A percentile compares a stretch with the other conserved stretches of the same genome.
Evolutionary conservation across 352 stramenopile genomes (phyloP).

Genomic region (Phytophthora vignae): DNA sequence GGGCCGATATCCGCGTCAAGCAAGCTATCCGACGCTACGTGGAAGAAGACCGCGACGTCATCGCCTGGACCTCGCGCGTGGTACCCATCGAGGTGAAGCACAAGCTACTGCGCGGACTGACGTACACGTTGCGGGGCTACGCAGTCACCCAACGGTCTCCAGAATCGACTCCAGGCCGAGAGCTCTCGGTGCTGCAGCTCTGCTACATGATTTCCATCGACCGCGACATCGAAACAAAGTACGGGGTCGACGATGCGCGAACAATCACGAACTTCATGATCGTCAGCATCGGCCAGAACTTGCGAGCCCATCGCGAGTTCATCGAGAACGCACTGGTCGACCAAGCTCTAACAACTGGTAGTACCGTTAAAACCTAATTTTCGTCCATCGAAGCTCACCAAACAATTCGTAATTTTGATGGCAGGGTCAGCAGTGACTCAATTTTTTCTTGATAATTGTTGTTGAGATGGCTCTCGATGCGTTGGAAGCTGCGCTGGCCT

Average conservation of each 20-base stretch:
- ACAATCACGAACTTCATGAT: conserved; percentile 31
- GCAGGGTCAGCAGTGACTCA: no score
- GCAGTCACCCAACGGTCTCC: conserved; percentile 36
- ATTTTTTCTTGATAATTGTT: not conserved
- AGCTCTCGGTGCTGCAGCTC: conserved; percentile 17
- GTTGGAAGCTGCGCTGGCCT: conserved; percentile 17
- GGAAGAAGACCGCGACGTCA: conserved; percentile 49
- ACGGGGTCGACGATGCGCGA: conserved; percentile 1
- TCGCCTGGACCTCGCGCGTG: conserved; percentile 41
- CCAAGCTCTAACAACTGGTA: not conserved
- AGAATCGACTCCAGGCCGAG: not conserved
- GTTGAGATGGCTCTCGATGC: conserved; percentile 5
- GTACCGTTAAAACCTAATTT: conserved; percentile 9
- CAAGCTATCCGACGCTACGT: conserved; percentile 57
- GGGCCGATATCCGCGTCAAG: conserved; percentile 51
- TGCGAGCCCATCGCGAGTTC: conserved; percentile 21
- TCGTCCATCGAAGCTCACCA: not conserved
- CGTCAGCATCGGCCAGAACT: conserved; percentile 16
- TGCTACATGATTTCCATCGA: conserved; percentile 25
- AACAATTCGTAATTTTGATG: no score
- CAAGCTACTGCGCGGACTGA: conserved; percentile 35
- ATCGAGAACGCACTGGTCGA: conserved; percentile 32
- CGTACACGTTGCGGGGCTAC: conserved; percentile 58
- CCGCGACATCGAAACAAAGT: conserved; percentile 7
- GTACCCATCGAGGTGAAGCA: conserved; percentile 54